These are phyloP conservation scores for Gossypium sturtianum DNA, from an alignment of 345 rosid species.

Conservation along the genomic window DNA sequence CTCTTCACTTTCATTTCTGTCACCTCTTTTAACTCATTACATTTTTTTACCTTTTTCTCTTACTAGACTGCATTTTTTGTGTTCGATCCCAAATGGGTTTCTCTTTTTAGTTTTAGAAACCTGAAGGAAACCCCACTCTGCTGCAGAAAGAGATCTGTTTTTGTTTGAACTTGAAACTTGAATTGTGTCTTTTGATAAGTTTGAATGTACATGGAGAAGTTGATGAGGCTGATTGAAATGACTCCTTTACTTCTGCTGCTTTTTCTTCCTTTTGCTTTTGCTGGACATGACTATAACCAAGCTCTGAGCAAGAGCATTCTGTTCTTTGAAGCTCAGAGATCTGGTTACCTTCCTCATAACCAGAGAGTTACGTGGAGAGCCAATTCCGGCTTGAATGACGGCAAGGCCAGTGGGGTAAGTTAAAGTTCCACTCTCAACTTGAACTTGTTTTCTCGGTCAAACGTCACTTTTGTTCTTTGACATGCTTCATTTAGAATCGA, in stretches of 20 bases:
- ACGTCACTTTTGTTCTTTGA: too few relatives aligned
- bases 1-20: constrained; percentile 13
- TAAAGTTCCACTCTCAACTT: not conserved
- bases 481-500: not conserved
- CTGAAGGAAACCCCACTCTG: constrained; percentile 4
- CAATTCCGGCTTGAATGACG: constrained; percentile 85
- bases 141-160: constrained; percentile 13
- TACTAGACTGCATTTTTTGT: not conserved
- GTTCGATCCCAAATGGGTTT: not conserved
- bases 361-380: constrained; percentile 93
- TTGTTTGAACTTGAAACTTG: not conserved
- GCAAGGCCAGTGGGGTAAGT: constrained; percentile 95
- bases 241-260: constrained; percentile 49
- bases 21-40: constrained; percentile 40
- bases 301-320: constrained; percentile 93
- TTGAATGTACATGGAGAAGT: constrained; percentile 27
- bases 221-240: constrained; percentile 26
- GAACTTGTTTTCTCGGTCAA: not conserved
- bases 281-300: constrained; percentile 87
- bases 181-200: not conserved
- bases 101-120: constrained; percentile 10
- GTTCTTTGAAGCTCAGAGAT: constrained; percentile 98
- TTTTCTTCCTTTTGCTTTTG: constrained; percentile 50
- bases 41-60: constrained; percentile 24
- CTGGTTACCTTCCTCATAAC: constrained; percentile 76